Base-by-base conservation (phyloP, 106 monocot genomes). In the Vanilla planifolia region DNA sequence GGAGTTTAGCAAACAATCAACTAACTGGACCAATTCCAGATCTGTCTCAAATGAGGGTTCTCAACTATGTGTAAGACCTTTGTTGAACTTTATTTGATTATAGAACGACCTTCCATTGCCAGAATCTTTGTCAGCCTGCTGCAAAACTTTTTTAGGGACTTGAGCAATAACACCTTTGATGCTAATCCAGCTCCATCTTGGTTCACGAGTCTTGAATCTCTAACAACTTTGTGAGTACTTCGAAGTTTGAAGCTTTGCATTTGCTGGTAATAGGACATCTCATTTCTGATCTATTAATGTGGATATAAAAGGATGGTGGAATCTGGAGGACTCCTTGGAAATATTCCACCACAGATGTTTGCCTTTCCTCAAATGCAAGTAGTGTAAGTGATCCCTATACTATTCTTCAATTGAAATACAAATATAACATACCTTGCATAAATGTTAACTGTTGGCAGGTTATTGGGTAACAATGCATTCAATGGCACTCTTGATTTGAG, bases 111-210 rank as follows among this genome's bases (percentile, higher is more conserved):
- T 21, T 35, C n/a, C 52, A 15, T 3, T 28, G n/a, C n/a, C 30
- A 37, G 3, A 41, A 17, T 36, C 7, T 45, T 6, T 21, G 3
- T 34, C 52, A 19, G 17, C n/a, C 1, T 45, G 62, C 13, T 25
- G 50, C 50, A 50, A 50, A 50, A 50, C 25, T 7, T 50, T 50
- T 0, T 5, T 67, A 93, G 93, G 67, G 89, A 93, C 43, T 62
- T 89, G 41, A 93, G 93, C 62, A 89, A 93, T 63, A 93, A 93
- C 39, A 41, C 44, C 4, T 93, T 93, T 71, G 58, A 52, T 48
- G 10, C 63, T 20, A 76, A 81, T 43, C 69, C 67, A 73, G 71
- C 52, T 70, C 93, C 89, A 19, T 25, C 28, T 0, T 89, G 89
- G 89, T 47, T 94, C 33, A 66, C 72, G 7, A 28, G 15, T 23